Evolutionary conservation across 768 basidiomycete species (phyloP), one percentile per base, ranked within the genome.

Genomic region (Psilocybe cubensis): DNA sequence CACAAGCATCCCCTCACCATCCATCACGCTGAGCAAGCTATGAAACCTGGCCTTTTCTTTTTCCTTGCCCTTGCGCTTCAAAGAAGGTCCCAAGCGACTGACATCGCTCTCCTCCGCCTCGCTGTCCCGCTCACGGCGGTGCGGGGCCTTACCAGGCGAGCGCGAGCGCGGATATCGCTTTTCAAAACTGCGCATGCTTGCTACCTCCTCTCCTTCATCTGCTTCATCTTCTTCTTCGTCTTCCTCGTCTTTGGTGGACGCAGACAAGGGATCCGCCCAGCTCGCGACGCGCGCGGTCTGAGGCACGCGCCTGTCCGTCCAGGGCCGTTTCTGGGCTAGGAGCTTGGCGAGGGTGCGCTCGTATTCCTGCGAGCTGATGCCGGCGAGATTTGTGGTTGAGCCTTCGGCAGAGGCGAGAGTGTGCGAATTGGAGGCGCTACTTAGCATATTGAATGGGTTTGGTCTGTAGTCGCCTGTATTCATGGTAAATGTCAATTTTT

Each of bases 241-340:
- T 4, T 65, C 60, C 44, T 60, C 54, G 33, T 56, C 60, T 20
- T 67, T 67, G 18, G 27, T 49, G 74, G 42, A 44, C 27, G 71
- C 23, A 77, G 78, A 52, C 76, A 78, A 60, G 1, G 83, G 77
- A 60, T 83, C 84, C 3, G 83, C 78, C 85, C 83, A 84, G 63
- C 80, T 84, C 21, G 81, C 76, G 38, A 83, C 70, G 9, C 81
- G 75, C 47, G 63, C 63, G 27, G 66, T 78, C 63, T 76, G 77
- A 3, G 59, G 59, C n/a, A 71, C 48, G 1, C 61, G 48, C 14
- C 72, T 70, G 14, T 69, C 69, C 1, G 68, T 68, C 63, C 70
- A 70, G 0, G 78, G 76, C 46, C 79, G 74, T 52, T 78, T 77
- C 64, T 75, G 73, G 62, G 79, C 75, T 56, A 63, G 35, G 17